Conservation (phyloP, 768 basidiomycete species). For the Krasilnikovozyma curviuscula region DNA sequence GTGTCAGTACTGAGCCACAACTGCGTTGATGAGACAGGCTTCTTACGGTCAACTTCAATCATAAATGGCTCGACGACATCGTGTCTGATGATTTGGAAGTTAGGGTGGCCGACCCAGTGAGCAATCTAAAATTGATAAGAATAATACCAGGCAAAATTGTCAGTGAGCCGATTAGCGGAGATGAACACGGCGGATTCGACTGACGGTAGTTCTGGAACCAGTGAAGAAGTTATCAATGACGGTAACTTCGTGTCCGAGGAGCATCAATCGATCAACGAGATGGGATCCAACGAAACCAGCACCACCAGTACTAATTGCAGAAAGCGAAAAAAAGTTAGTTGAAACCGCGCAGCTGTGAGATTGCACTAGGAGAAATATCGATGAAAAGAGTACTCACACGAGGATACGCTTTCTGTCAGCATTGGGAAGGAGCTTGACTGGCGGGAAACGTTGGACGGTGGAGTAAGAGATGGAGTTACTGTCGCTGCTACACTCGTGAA, state of each 20-base stretch:
- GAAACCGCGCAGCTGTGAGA: no score
- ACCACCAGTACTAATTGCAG: conserved; percentile 56
- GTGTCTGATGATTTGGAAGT: conserved; percentile 94
- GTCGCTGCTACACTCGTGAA: conserved; percentile 37
- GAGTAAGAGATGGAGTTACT: conserved; percentile 74
- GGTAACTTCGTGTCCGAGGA: conserved; percentile 91
- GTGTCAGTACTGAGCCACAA: conserved; percentile 1
- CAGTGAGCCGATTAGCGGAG: background rate
- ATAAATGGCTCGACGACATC: conserved; percentile 94
- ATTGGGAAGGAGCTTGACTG: conserved; percentile 68
- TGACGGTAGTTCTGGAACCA: conserved; percentile 88
- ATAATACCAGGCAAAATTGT: conserved; percentile 39
- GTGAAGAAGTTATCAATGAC: conserved; percentile 99
- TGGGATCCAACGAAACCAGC: conserved; percentile 99
- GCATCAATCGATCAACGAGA: conserved; percentile 87
- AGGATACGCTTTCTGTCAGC: conserved; percentile 67
- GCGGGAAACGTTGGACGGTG: conserved; percentile 75
- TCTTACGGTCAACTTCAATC: conserved; percentile 93
- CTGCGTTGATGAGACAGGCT: background rate
- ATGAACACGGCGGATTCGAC: conserved; percentile 30
- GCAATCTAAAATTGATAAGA: conserved; percentile 12
- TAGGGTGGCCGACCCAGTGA: conserved; percentile 61
- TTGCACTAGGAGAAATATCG: background rate
- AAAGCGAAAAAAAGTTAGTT: background rate
- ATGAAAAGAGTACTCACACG: conserved; percentile 14